A percentile compares a stretch with the other conserved stretches of the same genome.
phyloP scores from a whole-genome alignment of 495 filamentous ascomycete species.

The Lophiostoma macrostomum region DNA sequence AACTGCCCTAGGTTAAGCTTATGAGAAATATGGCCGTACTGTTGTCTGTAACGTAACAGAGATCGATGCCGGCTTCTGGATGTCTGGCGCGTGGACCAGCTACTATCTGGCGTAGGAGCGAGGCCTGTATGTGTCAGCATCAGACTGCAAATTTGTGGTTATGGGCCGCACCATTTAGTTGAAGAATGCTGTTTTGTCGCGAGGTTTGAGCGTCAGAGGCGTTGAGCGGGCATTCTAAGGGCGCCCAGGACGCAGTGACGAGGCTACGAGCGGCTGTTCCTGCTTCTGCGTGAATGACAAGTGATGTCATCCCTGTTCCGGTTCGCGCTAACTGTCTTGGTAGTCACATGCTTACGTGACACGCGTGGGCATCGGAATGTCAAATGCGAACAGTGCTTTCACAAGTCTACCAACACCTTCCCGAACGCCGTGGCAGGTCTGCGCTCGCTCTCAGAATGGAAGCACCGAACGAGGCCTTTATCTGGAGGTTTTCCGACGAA shows the following conservation, averaged over 20 bases:
- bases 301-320: constrained; percentile 14
- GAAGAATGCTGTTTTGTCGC: constrained; percentile 1
- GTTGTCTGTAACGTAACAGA: constrained; percentile 90
- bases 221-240: neutral
- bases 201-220: neutral
- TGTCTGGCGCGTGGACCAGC: constrained; percentile 79
- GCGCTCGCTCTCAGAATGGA: no score
- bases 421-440: no score
- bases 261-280: constrained; percentile 3
- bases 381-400: no score
- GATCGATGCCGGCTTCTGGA: constrained; percentile 81
- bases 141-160: neutral
- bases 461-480: no score
- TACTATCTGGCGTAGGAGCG: constrained; percentile 68
- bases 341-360: no score
- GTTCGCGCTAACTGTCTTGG: no score
- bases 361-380: no score
- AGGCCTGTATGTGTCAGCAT: constrained; percentile 49
- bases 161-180: neutral
- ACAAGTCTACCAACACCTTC: no score
- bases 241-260: neutral
- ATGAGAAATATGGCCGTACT: constrained; percentile 43
- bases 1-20: neutral
- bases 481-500: no score
- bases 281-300: neutral